Conservation (phyloP, 805 yeast genomes). For the Kuraishia capsulata region DNA sequence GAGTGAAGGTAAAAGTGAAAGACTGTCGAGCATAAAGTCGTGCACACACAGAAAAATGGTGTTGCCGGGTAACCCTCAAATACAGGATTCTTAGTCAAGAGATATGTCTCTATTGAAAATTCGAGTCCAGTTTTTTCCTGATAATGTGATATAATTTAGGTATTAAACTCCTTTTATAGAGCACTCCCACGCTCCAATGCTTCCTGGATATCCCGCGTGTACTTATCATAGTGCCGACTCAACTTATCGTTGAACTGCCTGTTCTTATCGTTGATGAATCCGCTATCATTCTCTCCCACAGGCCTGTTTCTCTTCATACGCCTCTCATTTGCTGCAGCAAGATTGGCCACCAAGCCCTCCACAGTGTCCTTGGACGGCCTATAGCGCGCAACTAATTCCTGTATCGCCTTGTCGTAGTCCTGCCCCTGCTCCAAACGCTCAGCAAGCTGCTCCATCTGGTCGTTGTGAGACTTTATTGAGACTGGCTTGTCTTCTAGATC, state of each 20-base stretch:
- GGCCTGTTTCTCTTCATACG: constrained; percentile 27
- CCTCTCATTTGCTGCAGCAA: constrained; percentile 26
- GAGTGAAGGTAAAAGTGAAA: too few relatives aligned
- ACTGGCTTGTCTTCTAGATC: constrained; percentile 30
- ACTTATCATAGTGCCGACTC: constrained; percentile 42
- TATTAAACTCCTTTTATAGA: too few relatives aligned
- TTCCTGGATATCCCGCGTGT: constrained; percentile 12
- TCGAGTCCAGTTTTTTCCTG: too few relatives aligned
- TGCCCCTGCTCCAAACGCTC: constrained; percentile 12
- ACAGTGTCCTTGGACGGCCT: constrained; percentile 28
- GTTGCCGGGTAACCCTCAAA: too few relatives aligned
- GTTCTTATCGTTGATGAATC: constrained; percentile 62
- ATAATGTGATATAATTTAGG: too few relatives aligned
- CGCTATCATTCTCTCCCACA: constrained; percentile 24
- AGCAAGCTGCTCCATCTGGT: constrained; percentile 22
- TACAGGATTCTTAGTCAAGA: too few relatives aligned
- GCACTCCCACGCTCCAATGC: constrained; percentile 14
- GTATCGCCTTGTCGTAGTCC: constrained; percentile 5
- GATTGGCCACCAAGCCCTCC: constrained; percentile 21
- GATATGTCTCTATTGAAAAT: too few relatives aligned
- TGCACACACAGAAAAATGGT: too few relatives aligned
- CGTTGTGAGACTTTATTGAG: constrained; percentile 31
- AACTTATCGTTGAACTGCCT: constrained; percentile 65
- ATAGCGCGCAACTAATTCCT: constrained; percentile 15
- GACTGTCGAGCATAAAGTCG: too few relatives aligned